Evolutionary conservation across 2,329 filamentous ascomycete species (phyloP).

Genomic region (Cordyceps javanica): DNA sequence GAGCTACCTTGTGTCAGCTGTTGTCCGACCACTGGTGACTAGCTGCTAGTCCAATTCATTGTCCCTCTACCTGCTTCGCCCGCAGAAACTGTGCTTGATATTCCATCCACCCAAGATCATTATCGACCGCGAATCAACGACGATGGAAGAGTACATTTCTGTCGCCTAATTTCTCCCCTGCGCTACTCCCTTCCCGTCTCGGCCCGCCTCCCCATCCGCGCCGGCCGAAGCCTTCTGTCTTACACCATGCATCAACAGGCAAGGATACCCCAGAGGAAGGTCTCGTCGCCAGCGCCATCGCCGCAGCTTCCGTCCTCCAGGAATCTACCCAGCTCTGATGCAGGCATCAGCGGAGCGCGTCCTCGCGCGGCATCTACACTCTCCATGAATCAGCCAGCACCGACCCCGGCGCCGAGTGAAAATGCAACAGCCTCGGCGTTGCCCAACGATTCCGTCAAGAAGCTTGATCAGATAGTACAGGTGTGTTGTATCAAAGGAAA

Average conservation of each 20-base stretch:
- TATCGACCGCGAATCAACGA: not conserved
- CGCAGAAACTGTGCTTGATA: not conserved
- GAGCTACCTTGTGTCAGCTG: conserved; percentile 12
- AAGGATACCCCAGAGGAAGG: conserved; percentile 62
- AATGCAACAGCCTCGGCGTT: conserved; percentile 40
- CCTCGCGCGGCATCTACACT: conserved; percentile 39
- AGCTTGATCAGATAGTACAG: conserved; percentile 91
- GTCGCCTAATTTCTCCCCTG: not conserved
- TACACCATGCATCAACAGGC: conserved; percentile 80
- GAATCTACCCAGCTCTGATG: conserved; percentile 8
- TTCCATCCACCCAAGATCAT: not conserved
- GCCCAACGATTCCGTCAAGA: conserved; percentile 63
- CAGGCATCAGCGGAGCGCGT: conserved; percentile 27
- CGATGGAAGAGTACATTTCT: conserved; percentile 8
- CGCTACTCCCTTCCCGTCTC: not conserved
- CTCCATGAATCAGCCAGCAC: conserved; percentile 31
- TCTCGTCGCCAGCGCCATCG: conserved; percentile 64
- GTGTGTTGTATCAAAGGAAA: conserved; percentile 36
- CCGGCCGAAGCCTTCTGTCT: not conserved
- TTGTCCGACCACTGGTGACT: conserved; percentile 9
- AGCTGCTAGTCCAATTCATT: not conserved
- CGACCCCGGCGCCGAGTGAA: conserved; percentile 42
- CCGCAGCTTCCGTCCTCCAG: conserved; percentile 61
- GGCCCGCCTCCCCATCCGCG: not conserved
- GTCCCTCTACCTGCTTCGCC: not conserved